Conservation (phyloP, 2,329 filamentous ascomycete genomes). For the Penicillium griseofulvum region DNA sequence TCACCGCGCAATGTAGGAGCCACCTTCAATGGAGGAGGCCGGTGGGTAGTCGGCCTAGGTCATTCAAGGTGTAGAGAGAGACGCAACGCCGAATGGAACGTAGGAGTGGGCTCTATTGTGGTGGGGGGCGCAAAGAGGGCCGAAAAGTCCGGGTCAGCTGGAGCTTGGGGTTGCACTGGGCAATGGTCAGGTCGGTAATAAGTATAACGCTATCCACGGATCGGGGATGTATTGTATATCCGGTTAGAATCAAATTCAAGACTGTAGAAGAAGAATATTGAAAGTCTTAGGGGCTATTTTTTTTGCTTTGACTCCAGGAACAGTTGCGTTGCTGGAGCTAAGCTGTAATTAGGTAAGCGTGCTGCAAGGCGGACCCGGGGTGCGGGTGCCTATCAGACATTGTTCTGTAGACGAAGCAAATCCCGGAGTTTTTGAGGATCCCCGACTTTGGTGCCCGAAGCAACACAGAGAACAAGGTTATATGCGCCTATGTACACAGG, state of each 20-base stretch:
- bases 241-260: conserved; percentile 7
- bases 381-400: conserved; percentile 5
- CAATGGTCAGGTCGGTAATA: conserved; percentile 16
- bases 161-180: conserved; percentile 19
- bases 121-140: background rate
- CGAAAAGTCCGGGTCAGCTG: conserved; percentile 1
- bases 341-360: conserved; percentile 15
- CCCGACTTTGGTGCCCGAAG: too few species aligned
- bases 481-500: too few species aligned
- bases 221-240: background rate
- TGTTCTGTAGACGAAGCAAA: too few species aligned
- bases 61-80: conserved; percentile 10
- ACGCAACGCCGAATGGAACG: conserved; percentile 10
- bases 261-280: conserved; percentile 1
- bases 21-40: conserved; percentile 20
- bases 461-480: background rate
- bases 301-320: conserved; percentile 16
- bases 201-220: conserved; percentile 3
- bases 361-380: background rate
- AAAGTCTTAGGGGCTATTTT: background rate
- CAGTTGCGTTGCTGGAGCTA: conserved; percentile 10
- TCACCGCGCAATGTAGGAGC: conserved; percentile 21
- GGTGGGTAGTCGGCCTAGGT: conserved; percentile 16
- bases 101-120: conserved; percentile 9
- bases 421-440: too few species aligned